Base-by-base conservation (phyloP, 257 asterid genomes). In the Nicotiana noctiflora region DNA sequence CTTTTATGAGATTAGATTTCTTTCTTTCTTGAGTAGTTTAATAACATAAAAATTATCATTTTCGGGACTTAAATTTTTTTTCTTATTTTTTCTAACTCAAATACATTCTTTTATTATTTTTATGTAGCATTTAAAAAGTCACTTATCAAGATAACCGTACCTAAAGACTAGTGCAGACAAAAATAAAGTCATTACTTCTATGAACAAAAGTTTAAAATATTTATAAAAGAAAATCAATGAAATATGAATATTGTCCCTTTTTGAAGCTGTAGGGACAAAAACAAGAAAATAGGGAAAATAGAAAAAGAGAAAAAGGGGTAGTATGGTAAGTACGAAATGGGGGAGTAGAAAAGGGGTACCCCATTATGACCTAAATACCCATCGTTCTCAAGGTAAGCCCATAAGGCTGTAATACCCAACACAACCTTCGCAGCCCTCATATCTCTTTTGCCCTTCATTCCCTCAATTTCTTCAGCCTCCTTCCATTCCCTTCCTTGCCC, bases 321-420 rank as follows among this genome's bases (percentile, higher is more conserved):
- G 70, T 87, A 84, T 90, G 84, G 97, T 89, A 89, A 92, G 92
- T 89, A 84, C 77, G 80, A 75, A 84, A 80, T 57, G 79, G 10
- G 61, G 19, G 63, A 37, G 76, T 21, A 82, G 70, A 82, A 77
- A 81, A 60, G 84, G 49, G 19, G 11, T 62, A n/a, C 14, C 81
- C 87, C 83, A 86, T 85, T 90, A 86, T 91, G 98, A 94, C 98
- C 93, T 93, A 94, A 94, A 94, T 94, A 86, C 97, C 98, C 98
- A 91, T 90, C 97, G 83, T 88, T 76, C 82, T 81, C 89, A 79
- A 65, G 86, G 21, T 72, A 44, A 60, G 55, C 77, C 31, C 84
- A 23, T 49, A 51, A 83, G 84, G 59, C 91, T 81, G 87, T 82
- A 82, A 85, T 84, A 84, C 89, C 90, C 89, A 88, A 88, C 97